Base-by-base conservation (phyloP, 192 early-diverging fungal species). In the Coemansia sp. region DNA sequence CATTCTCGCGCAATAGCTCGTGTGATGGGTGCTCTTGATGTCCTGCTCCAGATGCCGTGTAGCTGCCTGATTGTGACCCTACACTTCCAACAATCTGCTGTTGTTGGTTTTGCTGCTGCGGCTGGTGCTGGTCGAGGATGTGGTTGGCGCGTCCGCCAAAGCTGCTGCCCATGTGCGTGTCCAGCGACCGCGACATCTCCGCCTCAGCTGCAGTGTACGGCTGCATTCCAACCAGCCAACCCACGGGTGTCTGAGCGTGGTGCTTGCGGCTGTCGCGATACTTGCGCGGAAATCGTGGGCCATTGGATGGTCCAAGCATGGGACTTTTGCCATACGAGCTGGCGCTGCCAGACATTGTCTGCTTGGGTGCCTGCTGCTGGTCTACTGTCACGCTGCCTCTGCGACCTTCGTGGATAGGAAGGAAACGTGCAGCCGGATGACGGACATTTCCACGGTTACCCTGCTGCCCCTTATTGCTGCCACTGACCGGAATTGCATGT, bases 1-100 rank as follows among this genome's bases (percentile, higher is more conserved):
- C 96, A 73, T 94, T 93, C 81, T 98, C 96, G 58, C 90, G 91
- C 76, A 98, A 78, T 21, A 98, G 83, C 70, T 94, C 94, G 72
- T 96, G 94, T 51, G 86, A 89, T 2, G 96, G 96, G 73, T 98
- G 96, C 83, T 93, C 88, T 38, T 89, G 86, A 49, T 85, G 81
- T 34, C 84, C 78, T 23, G 55, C 21, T 10, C 56, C 67, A 0
- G 53, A 30, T 31, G 60, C 26, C 53, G 30, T 24, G 28, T 50
- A 60, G 50, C 8, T 44, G 7, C 58, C 54, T 27, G 24, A 23
- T 48, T 69, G 68, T 54, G 70, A 59, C 16, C 62, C 73, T n/a
- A 41, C 55, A 62, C 62, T 69, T 18, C 63, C 59, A 12, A 49
- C 60, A 52, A 69, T 60, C 30, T 69, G 23, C 63, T 58, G 47